Evolutionary conservation across 129 eudicot genomes (phyloP).

Genomic region (Flaveria brownii): DNA sequence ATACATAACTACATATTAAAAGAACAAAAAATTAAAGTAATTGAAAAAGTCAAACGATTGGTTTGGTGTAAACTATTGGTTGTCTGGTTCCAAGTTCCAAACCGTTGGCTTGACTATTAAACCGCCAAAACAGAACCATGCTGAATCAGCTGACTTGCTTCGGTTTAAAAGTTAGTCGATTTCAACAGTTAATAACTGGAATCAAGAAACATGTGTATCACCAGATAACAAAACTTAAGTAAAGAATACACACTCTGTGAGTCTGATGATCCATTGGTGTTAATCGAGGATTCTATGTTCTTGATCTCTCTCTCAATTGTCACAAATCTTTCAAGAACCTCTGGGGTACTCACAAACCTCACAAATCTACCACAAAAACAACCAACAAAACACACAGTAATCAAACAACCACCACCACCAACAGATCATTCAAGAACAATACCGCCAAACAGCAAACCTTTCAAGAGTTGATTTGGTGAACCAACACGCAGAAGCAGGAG

Average conservation of each 20-base stretch:
- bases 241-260: slow-evolving; percentile 41
- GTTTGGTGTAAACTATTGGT: too few relatives aligned
- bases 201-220: background rate
- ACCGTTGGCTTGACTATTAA: background rate
- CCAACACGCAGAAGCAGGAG: slow-evolving; percentile 55
- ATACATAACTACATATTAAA: too few relatives aligned
- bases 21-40: too few relatives aligned
- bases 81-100: background rate
- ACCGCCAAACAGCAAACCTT: slow-evolving; percentile 38
- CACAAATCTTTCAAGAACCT: slow-evolving; percentile 80
- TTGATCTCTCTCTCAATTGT: slow-evolving; percentile 66
- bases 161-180: background rate
- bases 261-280: slow-evolving; percentile 38
- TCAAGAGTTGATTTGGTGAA: slow-evolving; percentile 79
- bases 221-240: background rate
- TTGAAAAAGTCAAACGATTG: background rate
- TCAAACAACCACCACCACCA: slow-evolving; percentile 10
- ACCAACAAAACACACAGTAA: background rate
- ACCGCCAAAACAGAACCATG: background rate
- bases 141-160: too few relatives aligned
- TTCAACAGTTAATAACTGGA: background rate
- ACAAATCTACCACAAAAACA: slow-evolving; percentile 62
- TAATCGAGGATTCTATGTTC: slow-evolving; percentile 68
- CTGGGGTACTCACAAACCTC: slow-evolving; percentile 82
- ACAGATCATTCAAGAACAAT: slow-evolving; percentile 15